Conservation (phyloP, 2,329 filamentous ascomycete genomes). For the Geosmithia flava region DNA sequence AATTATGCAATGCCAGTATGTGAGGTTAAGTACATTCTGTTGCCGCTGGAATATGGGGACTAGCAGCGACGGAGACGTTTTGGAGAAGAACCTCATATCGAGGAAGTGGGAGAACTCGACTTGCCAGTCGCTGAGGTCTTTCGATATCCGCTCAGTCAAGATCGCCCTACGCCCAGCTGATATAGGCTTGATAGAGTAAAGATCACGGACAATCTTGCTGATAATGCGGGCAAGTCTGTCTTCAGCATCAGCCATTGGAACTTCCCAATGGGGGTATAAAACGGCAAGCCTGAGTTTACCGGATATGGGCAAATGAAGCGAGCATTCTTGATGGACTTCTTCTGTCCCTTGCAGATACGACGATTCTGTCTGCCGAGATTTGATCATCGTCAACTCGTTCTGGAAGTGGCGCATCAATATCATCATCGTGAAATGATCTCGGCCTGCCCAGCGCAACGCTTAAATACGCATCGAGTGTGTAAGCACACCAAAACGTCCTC, state of each 20-base stretch:
- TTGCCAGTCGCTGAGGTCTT: conserved; percentile 20
- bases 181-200: conserved; percentile 20
- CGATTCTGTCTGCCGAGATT: neutral
- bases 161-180: conserved; percentile 11
- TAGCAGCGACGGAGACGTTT: too few species aligned
- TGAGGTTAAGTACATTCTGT: conserved; percentile 24
- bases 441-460: conserved; percentile 50
- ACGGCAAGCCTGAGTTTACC: neutral
- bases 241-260: neutral
- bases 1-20: conserved; percentile 29
- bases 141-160: conserved; percentile 14
- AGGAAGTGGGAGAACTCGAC: conserved; percentile 19
- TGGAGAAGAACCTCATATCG: conserved; percentile 12
- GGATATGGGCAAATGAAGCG: neutral
- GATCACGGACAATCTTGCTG: conserved; percentile 16
- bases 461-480: conserved; percentile 52
- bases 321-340: neutral
- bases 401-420: conserved; percentile 50
- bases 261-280: neutral
- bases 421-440: conserved; percentile 48
- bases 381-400: conserved; percentile 34
- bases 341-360: neutral
- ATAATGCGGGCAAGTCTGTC: conserved; percentile 17
- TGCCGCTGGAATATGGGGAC: conserved; percentile 26
- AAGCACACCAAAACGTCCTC: conserved; percentile 50